Evolutionary conservation across 441 rosid genomes (phyloP).

Genomic region (Eruca vesicaria): DNA sequence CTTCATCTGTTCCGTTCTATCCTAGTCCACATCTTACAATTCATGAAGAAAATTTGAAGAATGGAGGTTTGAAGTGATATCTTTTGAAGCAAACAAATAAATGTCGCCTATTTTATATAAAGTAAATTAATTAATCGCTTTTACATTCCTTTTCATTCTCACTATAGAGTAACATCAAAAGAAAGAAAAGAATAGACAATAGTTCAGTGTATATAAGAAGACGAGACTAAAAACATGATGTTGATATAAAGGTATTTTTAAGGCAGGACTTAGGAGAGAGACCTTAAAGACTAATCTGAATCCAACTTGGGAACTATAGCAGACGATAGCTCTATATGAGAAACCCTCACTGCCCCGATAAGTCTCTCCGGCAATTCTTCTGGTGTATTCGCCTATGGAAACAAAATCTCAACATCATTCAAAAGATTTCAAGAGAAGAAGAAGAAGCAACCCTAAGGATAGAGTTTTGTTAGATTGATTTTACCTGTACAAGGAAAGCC

Average conservation of each 20-base stretch:
- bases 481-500: constrained; percentile 99
- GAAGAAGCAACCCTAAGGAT: not conserved
- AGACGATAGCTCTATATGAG: constrained; percentile 84
- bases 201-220: not conserved
- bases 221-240: not conserved
- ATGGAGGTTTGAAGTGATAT: not conserved
- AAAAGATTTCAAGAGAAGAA: not conserved
- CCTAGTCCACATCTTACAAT: not conserved
- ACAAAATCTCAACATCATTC: constrained; percentile 7
- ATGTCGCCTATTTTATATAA: not conserved
- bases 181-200: not conserved
- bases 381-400: constrained; percentile 66
- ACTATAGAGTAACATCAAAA: not conserved
- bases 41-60: not conserved
- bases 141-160: not conserved
- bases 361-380: constrained; percentile 93
- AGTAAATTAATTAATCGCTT: not conserved
- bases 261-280: not conserved
- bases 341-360: constrained; percentile 93
- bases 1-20: not conserved
- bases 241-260: not conserved
- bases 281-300: constrained; percentile 33
- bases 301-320: constrained; percentile 82
- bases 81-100: not conserved
- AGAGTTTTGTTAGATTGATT: constrained; percentile 1